Percentiles rank a stretch among this genome's conserved stretches.
phyloP scores from a whole-genome alignment of 495 filamentous ascomycete species.

The Extremus antarcticus region DNA sequence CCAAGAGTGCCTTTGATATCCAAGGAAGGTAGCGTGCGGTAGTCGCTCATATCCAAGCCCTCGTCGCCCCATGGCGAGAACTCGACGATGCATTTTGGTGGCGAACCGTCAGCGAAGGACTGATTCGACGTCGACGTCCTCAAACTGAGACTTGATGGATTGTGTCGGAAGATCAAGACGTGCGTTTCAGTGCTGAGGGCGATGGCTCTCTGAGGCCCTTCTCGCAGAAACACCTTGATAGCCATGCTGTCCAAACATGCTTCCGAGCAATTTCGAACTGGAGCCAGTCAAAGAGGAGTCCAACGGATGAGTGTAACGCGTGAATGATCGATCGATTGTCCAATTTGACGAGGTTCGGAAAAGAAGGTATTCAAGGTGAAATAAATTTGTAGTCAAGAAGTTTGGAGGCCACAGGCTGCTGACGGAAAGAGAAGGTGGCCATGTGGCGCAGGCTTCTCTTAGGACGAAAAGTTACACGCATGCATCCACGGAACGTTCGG shows the following conservation, averaged over 20 bases:
- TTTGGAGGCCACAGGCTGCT: not conserved
- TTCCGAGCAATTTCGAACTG: not conserved
- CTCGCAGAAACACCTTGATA: conserved; percentile 53
- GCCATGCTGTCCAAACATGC: conserved; percentile 6
- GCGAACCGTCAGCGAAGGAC: conserved; percentile 29
- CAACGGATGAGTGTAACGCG: too few species aligned
- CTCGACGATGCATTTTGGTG: conserved; percentile 75
- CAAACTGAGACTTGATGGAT: conserved; percentile 33
- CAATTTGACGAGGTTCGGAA: too few species aligned
- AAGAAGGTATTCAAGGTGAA: too few species aligned
- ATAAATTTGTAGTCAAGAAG: not conserved
- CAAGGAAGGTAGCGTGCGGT: conserved; percentile 56
- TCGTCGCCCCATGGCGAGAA: conserved; percentile 47
- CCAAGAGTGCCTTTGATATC: conserved; percentile 84
- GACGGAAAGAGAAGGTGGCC: not conserved
- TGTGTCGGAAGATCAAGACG: conserved; percentile 74
- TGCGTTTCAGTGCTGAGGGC: conserved; percentile 68
- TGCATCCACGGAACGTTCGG: not conserved
- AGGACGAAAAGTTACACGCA: not conserved
- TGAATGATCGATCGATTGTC: too few species aligned
- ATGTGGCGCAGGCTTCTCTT: not conserved
- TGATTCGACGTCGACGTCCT: conserved; percentile 40
- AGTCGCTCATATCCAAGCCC: conserved; percentile 58
- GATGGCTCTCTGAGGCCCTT: conserved; percentile 76
- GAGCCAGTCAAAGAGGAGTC: not conserved